These are phyloP conservation scores for Monilinia polystroma DNA, from an alignment of 2,329 filamentous ascomycete genomes.

Conservation along the genomic window DNA sequence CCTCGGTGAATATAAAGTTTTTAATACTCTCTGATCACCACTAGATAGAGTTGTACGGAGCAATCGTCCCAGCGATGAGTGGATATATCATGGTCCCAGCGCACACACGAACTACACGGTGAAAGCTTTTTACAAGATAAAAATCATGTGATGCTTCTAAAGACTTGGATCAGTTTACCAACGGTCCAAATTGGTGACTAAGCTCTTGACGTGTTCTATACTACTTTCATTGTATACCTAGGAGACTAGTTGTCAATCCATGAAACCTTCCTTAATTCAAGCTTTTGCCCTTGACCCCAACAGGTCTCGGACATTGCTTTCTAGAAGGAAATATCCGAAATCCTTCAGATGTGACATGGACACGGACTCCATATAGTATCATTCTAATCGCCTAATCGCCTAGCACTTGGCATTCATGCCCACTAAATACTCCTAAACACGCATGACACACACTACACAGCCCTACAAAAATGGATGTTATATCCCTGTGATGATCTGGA, in stretches of 20 bases:
- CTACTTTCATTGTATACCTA: too few species aligned
- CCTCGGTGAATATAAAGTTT: too few species aligned
- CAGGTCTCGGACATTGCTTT: background rate
- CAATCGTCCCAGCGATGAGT: too few species aligned
- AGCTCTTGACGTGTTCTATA: background rate
- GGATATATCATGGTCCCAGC: too few species aligned
- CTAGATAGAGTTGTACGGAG: too few species aligned
- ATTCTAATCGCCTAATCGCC: background rate
- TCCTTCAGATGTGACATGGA: background rate
- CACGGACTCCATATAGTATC: background rate
- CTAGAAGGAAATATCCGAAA: background rate
- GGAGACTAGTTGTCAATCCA: background rate
- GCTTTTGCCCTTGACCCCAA: background rate
- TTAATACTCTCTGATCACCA: too few species aligned
- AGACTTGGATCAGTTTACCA: background rate
- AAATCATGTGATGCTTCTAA: too few species aligned
- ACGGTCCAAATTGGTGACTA: background rate
- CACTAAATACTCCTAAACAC: background rate
- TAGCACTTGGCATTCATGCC: background rate
- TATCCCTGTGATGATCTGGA: background rate
- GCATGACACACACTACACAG: background rate
- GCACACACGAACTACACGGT: too few species aligned
- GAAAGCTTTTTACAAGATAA: too few species aligned
- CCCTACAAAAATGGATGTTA: background rate
- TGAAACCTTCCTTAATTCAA: background rate